Percentiles rank a stretch among this genome's conserved stretches.
These are phyloP conservation scores for Eremochloa ophiuroides DNA, from an alignment of 176 grass and related monocot genomes.

Conservation along the genomic window DNA sequence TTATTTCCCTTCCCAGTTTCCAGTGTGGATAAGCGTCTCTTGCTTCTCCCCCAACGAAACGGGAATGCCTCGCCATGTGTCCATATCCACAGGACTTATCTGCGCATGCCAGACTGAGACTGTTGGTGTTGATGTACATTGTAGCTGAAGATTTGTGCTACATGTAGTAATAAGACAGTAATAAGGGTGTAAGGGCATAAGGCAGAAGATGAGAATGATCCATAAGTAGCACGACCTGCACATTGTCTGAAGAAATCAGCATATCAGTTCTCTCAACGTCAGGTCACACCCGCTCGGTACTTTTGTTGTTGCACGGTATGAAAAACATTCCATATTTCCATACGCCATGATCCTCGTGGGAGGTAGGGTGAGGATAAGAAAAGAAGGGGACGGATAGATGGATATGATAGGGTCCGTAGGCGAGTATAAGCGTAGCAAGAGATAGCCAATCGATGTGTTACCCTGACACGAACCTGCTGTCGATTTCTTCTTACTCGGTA, in stretches of 20 bases:
- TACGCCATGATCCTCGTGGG: neutral
- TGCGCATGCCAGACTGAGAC: neutral
- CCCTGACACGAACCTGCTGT: neutral
- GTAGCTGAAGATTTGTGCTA: neutral
- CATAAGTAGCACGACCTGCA: neutral
- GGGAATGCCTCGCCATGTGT: neutral
- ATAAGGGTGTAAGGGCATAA: too few relatives aligned
- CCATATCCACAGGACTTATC: neutral
- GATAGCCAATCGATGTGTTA: neutral
- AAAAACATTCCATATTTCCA: neutral
- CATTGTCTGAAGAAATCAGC: neutral
- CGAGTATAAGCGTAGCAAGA: neutral
- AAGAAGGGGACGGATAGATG: too few relatives aligned
- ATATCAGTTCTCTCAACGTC: too few relatives aligned
- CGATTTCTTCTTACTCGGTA: neutral
- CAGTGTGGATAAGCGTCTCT: conserved; percentile 26
- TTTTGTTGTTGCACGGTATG: neutral
- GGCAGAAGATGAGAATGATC: neutral
- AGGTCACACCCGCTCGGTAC: neutral
- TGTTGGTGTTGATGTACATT: neutral
- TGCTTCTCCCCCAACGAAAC: conserved; percentile 14
- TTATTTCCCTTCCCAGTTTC: neutral
- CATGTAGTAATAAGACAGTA: neutral
- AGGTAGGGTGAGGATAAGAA: neutral
- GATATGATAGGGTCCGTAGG: neutral